Conservation (phyloP, 176 grass and related monocot species). For the Phoenix dactylifera region DNA sequence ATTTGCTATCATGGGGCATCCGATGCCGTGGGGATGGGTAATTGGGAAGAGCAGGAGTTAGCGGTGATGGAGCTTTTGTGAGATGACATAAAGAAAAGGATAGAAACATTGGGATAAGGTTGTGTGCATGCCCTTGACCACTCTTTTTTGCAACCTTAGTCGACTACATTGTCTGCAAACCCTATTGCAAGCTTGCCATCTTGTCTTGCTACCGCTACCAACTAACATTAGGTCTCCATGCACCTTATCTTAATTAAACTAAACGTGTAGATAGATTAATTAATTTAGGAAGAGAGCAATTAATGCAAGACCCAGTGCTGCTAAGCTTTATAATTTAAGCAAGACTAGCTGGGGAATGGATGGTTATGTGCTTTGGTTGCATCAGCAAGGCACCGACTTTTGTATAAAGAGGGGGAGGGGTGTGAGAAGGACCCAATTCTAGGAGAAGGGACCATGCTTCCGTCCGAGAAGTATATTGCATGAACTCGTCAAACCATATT, state of each 20-base stretch:
- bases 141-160: slow-evolving; percentile 18
- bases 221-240: not conserved
- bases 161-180: slow-evolving; percentile 24
- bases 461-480: too few relatives aligned
- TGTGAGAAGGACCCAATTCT: not conserved
- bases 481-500: not conserved
- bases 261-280: slow-evolving; percentile 1
- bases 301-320: slow-evolving; percentile 4
- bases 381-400: slow-evolving; percentile 27
- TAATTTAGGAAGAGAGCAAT: slow-evolving; percentile 13
- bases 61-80: not conserved
- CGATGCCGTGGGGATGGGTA: not conserved
- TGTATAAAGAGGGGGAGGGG: not conserved
- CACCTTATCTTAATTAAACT: not conserved
- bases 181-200: slow-evolving; percentile 5
- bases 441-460: slow-evolving; percentile 8
- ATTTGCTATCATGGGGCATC: slow-evolving; percentile 31
- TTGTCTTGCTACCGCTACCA: slow-evolving; percentile 16
- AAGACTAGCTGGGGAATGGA: slow-evolving; percentile 27
- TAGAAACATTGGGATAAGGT: not conserved
- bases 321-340: slow-evolving; percentile 19
- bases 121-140: not conserved
- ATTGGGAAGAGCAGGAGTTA: not conserved
- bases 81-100: not conserved
- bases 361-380: slow-evolving; percentile 27